phyloP scores from a whole-genome alignment of 2,329 filamentous ascomycete genomes.

The Penicillium palitans region DNA sequence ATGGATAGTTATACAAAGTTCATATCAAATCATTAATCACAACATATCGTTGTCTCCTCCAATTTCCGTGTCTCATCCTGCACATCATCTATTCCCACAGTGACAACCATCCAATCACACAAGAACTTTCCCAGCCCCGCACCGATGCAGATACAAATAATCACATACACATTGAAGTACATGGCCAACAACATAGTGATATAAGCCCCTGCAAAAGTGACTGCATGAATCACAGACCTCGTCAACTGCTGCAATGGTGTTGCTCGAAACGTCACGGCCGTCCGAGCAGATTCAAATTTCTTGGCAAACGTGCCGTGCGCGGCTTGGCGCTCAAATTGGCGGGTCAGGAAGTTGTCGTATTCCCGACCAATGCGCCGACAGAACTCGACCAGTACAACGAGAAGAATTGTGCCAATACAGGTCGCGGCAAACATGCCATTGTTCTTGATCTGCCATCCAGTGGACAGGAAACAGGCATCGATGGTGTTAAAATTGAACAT shows the following conservation, averaged over 20 bases:
- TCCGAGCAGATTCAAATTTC: conserved; percentile 1
- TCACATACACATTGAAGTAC: conserved; percentile 25
- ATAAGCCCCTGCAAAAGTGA: conserved; percentile 22
- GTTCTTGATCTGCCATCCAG: conserved; percentile 22
- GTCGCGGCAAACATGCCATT: conserved; percentile 24
- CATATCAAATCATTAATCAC: conserved; percentile 10
- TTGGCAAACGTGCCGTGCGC: conserved; percentile 14
- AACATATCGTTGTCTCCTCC: conserved; percentile 24
- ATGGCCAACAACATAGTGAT: conserved; percentile 23
- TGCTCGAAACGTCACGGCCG: conserved; percentile 17
- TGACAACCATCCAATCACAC: conserved; percentile 27
- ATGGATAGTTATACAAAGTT: neutral
- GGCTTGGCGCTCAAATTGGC: conserved; percentile 25
- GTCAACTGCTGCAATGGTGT: conserved; percentile 20
- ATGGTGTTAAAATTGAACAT: conserved; percentile 34
- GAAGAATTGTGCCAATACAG: conserved; percentile 20
- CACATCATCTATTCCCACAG: conserved; percentile 13
- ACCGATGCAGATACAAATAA: conserved; percentile 24
- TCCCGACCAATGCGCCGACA: conserved; percentile 20
- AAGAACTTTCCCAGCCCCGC: conserved; percentile 23
- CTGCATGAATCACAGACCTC: conserved; percentile 18
- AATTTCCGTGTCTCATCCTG: conserved; percentile 12
- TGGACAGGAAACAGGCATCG: conserved; percentile 29
- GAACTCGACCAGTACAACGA: conserved; percentile 18
- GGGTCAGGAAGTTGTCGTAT: conserved; percentile 20